Evolutionary conservation across 345 rosid genomes (phyloP).

Genomic region (Carallia brachiata): DNA sequence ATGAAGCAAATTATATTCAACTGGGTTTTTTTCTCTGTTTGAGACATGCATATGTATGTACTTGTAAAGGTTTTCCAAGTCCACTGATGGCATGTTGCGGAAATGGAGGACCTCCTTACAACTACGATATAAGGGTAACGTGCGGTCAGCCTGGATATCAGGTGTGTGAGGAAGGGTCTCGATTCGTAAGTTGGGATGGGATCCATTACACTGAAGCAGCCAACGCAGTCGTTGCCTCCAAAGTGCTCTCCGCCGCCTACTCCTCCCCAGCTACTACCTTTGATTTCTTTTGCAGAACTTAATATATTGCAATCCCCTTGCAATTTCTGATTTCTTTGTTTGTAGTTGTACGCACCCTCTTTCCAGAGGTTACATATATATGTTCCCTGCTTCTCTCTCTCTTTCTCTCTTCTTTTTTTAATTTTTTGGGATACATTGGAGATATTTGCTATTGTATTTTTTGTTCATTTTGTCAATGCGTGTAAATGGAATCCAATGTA

Average conservation of each 20-base stretch:
- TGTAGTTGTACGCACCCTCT: too few species aligned
- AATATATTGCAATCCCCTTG: neutral
- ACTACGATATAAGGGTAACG: conserved; percentile 55
- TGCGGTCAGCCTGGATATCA: conserved; percentile 56
- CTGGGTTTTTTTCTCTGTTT: neutral
- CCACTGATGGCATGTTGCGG: conserved; percentile 89
- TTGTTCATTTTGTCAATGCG: too few species aligned
- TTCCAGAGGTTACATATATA: too few species aligned
- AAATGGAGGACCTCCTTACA: conserved; percentile 82
- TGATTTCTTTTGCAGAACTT: conserved; percentile 51
- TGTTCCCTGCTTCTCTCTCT: too few species aligned
- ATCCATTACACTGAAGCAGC: conserved; percentile 82
- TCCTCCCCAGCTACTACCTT: conserved; percentile 52
- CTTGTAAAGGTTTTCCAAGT: conserved; percentile 54
- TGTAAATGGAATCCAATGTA: too few species aligned
- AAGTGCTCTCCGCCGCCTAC: conserved; percentile 54
- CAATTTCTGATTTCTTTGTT: too few species aligned
- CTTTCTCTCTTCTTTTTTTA: too few species aligned
- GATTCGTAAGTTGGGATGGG: conserved; percentile 69
- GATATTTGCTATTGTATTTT: too few species aligned
- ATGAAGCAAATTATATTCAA: neutral
- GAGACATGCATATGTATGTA: neutral
- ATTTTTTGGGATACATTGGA: too few species aligned
- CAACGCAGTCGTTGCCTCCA: conserved; percentile 53
- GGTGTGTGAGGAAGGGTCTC: conserved; percentile 48